Percentiles rank a stretch among this genome's conserved stretches.
Evolutionary conservation across 345 rosid genomes (phyloP).

Genomic region (Mallotus nudiflorus): DNA sequence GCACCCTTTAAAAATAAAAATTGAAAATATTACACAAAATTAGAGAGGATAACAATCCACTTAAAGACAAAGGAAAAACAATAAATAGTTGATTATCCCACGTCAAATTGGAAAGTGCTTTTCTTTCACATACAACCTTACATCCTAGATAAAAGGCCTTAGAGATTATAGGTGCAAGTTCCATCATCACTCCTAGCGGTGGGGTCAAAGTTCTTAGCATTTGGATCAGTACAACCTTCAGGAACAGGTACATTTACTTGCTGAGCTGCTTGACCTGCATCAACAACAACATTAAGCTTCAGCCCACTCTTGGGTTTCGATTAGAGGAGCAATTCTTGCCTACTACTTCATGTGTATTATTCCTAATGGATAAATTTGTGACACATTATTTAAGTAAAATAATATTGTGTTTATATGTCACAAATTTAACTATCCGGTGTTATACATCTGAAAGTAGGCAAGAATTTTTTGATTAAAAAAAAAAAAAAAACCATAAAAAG

Average conservation of each 20-base stretch:
- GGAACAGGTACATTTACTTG: conserved; percentile 70
- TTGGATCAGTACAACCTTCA: conserved; percentile 82
- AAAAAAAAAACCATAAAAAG: too few relatives aligned
- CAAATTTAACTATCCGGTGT: too few relatives aligned
- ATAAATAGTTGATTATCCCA: conserved; percentile 1
- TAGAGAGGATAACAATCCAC: conserved; percentile 7
- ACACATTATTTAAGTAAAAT: too few relatives aligned
- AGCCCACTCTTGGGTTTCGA: too few relatives aligned
- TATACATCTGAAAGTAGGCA: too few relatives aligned
- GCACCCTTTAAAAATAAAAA: background rate
- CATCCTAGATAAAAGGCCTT: conserved; percentile 22
- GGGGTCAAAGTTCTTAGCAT: conserved; percentile 74
- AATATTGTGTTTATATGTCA: too few relatives aligned
- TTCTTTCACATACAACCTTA: background rate
- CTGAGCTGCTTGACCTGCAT: conserved; percentile 84
- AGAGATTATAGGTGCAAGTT: conserved; percentile 55
- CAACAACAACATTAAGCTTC: too few relatives aligned
- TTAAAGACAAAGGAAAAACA: background rate
- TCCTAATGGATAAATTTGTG: too few relatives aligned
- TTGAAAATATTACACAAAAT: conserved; percentile 8
- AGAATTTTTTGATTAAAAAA: too few relatives aligned
- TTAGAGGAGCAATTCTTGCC: too few relatives aligned
- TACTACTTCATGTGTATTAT: too few relatives aligned
- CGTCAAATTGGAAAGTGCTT: conserved; percentile 7
- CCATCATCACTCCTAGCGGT: conserved; percentile 97